Base-by-base conservation (phyloP, 768 basidiomycete genomes). In the Rhodosporidiobolus sp. region DNA sequence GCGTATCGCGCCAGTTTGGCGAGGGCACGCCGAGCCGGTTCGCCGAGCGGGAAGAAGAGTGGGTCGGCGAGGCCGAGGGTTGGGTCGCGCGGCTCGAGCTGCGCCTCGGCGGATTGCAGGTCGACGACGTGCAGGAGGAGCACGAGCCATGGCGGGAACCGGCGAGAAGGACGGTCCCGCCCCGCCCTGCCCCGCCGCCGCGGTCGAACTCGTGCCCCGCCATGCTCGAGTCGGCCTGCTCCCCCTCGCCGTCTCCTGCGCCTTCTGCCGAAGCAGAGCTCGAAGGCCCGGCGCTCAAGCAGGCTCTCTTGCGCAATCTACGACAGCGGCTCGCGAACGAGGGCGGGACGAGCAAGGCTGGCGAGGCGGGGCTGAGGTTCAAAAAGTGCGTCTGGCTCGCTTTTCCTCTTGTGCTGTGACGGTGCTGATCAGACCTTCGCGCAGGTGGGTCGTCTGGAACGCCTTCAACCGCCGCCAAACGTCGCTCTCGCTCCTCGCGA, bases 401-500 rank as follows among this genome's bases (percentile, higher is more conserved):
- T n/a, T 26, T 28, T 26, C 22, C 32, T 22, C 35, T 20, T 26
- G 19, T 55, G 2, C 7, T 35, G 28, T 5, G 19, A 11, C 28
- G 8, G 28, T 34, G 20, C 28, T 11, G 28, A 43, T 26, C 4
- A 0, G 0, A 1, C 4, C 14, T 1, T 4, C 24, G 19, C 48
- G 16, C 49, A 70, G 69, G 28, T 70, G 64, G 64, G 70, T 58
- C 17, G 19, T 71, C 34, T 71, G 59, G 59, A 71, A 71, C 48
- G 52, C 64, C 24, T 71, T 59, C 49, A 56, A 38, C 22, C 5
- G 34, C 1, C 55, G 35, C 12, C 28, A 50, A 12, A 2, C 4
- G 7, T 43, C 55, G 7, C 20, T 56, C 34, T 22, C 24, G 9
- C 48, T 49, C 48, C 48, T 49, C 61, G n/a, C n/a, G n/a, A n/a